Conservation (phyloP, 331 rosid species). For the Acacia concinna region DNA sequence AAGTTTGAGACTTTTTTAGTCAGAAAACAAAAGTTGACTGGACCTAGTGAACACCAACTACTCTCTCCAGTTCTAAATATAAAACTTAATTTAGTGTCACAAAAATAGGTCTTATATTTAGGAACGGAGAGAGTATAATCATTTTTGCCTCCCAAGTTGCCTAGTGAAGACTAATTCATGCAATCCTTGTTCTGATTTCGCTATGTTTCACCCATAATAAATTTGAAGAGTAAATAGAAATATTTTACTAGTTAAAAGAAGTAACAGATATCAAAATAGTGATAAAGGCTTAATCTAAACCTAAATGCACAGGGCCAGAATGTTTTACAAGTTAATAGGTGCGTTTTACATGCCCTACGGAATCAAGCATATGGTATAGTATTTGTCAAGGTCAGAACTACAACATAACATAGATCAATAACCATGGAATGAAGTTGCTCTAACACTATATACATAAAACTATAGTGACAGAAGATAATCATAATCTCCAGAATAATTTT, state of each 20-base stretch:
- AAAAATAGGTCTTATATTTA: too few relatives aligned
- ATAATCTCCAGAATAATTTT: neutral
- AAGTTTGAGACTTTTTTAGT: too few relatives aligned
- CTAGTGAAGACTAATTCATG: too few relatives aligned
- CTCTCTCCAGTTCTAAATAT: too few relatives aligned
- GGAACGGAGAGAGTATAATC: too few relatives aligned
- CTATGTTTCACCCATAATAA: too few relatives aligned
- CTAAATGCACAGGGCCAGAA: neutral
- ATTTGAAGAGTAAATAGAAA: neutral
- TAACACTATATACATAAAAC: neutral
- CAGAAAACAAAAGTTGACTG: too few relatives aligned
- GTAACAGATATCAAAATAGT: neutral
- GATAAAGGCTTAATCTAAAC: neutral
- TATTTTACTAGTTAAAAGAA: neutral
- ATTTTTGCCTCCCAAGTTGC: too few relatives aligned
- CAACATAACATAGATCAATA: slow-evolving; percentile 1
- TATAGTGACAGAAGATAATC: neutral
- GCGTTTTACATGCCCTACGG: neutral
- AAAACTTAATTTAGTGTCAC: too few relatives aligned
- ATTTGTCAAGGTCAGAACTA: neutral
- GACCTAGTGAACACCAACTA: too few relatives aligned
- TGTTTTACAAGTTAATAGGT: neutral
- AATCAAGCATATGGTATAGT: neutral
- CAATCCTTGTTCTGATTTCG: too few relatives aligned
- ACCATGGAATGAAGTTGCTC: slow-evolving; percentile 7